Conservation (phyloP, 176 grass and related monocot species). For the Oryza meyeriana region DNA sequence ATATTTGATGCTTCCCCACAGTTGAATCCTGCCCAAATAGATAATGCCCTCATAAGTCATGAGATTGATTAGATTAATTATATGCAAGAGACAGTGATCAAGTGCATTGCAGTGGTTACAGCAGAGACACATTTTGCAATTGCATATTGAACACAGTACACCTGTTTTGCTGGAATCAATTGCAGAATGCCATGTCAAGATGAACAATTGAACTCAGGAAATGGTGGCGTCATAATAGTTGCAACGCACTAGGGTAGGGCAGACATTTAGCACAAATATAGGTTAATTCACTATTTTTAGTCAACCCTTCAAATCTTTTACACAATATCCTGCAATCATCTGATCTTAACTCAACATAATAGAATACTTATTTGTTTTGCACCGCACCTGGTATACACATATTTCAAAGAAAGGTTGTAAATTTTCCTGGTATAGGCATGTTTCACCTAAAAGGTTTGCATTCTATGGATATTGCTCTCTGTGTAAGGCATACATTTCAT, state of each 20-base stretch:
- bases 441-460: not conserved
- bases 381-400: not conserved
- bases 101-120: not conserved
- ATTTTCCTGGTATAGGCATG: not conserved
- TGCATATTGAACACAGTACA: not conserved
- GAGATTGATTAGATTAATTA: not conserved
- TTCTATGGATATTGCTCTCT: not conserved
- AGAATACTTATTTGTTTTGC: not conserved
- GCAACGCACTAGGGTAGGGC: not conserved
- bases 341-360: not conserved
- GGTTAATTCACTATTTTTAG: not conserved
- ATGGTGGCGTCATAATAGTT: not conserved
- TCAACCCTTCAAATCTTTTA: not conserved
- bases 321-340: not conserved
- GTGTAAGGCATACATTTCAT: not conserved
- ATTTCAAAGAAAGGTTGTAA: not conserved
- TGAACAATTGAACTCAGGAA: slow-evolving; percentile 1
- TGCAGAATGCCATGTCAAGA: not conserved
- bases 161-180: not conserved
- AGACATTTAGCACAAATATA: not conserved
- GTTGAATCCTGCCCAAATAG: slow-evolving; percentile 72
- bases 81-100: not conserved
- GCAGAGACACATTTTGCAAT: slow-evolving; percentile 12
- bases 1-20: slow-evolving; percentile 94
- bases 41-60: slow-evolving; percentile 5